phyloP scores from a whole-genome alignment of 108 stramenopile genomes.

The Conticribra guillardii region DNA sequence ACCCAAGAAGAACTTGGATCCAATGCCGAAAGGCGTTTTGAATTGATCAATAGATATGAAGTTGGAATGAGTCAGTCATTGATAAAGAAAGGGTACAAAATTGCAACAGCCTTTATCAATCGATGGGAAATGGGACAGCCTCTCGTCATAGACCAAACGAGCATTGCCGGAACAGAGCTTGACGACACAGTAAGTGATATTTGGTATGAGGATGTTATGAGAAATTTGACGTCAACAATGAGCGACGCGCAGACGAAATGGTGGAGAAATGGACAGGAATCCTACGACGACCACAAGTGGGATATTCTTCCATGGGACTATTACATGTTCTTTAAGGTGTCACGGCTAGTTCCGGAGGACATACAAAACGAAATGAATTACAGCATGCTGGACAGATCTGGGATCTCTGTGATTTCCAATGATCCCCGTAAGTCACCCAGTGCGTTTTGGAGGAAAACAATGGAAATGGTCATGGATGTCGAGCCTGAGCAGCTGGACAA shows the following conservation, averaged over 20 bases:
- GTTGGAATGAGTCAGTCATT: constrained; percentile 51
- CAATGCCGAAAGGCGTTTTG: constrained; percentile 27
- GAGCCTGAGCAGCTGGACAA: neutral
- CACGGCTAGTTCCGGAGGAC: constrained; percentile 47
- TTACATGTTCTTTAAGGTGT: constrained; percentile 56
- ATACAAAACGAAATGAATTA: constrained; percentile 39
- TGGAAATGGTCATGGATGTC: constrained; percentile 14
- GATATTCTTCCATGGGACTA: constrained; percentile 53
- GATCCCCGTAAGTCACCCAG: constrained; percentile 39
- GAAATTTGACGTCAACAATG: constrained; percentile 39
- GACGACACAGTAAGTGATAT: constrained; percentile 51
- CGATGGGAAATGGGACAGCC: constrained; percentile 37
- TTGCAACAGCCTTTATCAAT: constrained; percentile 42
- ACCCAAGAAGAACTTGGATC: constrained; percentile 31
- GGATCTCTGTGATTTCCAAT: constrained; percentile 27
- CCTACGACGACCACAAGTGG: constrained; percentile 48
- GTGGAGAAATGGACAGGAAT: constrained; percentile 16
- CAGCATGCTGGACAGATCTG: constrained; percentile 19
- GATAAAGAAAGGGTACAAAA: constrained; percentile 44
- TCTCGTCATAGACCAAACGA: constrained; percentile 27
- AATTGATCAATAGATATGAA: constrained; percentile 54
- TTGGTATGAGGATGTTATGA: constrained; percentile 46
- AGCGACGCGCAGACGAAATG: constrained; percentile 9
- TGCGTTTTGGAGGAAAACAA: constrained; percentile 34
- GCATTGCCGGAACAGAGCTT: constrained; percentile 32